Percentiles rank a stretch among this genome's conserved stretches.
Conservation (phyloP, 345 rosid species). For the Sonneratia caseolaris region DNA sequence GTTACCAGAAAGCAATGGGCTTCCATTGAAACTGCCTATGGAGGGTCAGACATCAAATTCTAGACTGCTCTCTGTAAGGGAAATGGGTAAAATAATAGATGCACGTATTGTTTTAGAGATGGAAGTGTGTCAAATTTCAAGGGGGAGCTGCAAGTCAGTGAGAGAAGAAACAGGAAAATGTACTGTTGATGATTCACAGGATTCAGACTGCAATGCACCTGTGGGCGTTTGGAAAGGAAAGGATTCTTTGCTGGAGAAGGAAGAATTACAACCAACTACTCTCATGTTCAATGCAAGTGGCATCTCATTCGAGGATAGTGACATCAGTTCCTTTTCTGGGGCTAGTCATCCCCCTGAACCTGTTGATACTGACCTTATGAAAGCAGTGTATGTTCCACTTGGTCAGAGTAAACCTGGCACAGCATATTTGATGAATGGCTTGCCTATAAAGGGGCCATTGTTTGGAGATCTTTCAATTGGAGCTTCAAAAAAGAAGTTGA, state of each 20-base stretch:
- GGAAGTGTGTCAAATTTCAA: conserved; percentile 5
- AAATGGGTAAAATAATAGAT: conserved; percentile 13
- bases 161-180: conserved; percentile 30
- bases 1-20: conserved; percentile 41
- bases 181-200: conserved; percentile 19
- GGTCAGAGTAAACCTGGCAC: conserved; percentile 53
- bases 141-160: conserved; percentile 12
- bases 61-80: conserved; percentile 19
- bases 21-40: conserved; percentile 34
- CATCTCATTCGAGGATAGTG: conserved; percentile 58
- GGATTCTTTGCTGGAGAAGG: conserved; percentile 32
- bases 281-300: conserved; percentile 31
- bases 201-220: conserved; percentile 26
- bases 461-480: conserved; percentile 64
- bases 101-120: conserved; percentile 2
- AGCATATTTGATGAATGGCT: conserved; percentile 51
- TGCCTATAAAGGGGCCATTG: conserved; percentile 64
- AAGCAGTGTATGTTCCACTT: conserved; percentile 54
- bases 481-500: conserved; percentile 51
- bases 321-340: conserved; percentile 64
- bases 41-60: conserved; percentile 32
- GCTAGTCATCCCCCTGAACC: conserved; percentile 96
- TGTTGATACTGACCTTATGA: conserved; percentile 75
- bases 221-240: conserved; percentile 53
- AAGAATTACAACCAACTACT: conserved; percentile 29